A percentile compares a stretch with the other conserved stretches of the same genome.
These are phyloP conservation scores for Raffaelea arxii DNA, from an alignment of 2,329 filamentous ascomycete species.

Conservation along the genomic window DNA sequence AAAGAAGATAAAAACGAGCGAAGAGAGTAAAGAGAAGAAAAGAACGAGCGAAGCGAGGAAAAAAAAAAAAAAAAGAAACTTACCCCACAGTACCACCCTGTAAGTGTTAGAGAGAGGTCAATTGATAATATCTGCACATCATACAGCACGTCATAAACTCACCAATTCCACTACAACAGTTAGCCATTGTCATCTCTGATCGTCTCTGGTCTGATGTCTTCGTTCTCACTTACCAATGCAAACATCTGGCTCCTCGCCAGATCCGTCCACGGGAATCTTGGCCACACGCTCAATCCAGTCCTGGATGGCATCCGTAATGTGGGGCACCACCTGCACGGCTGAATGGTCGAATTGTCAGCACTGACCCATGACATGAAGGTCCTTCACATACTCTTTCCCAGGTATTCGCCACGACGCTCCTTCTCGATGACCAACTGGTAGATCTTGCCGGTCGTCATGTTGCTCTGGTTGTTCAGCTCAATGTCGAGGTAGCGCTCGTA, in stretches of 20 bases:
- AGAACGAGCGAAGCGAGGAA: too few relatives aligned
- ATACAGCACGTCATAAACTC: too few relatives aligned
- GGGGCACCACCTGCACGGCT: conserved; percentile 49
- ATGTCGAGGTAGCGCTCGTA: conserved; percentile 54
- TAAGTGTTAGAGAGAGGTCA: too few relatives aligned
- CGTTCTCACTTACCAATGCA: conserved; percentile 65
- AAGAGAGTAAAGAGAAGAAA: too few relatives aligned
- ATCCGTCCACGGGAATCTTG: conserved; percentile 76
- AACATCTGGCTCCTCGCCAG: conserved; percentile 73
- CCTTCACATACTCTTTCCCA: conserved; percentile 60
- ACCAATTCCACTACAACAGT: too few relatives aligned
- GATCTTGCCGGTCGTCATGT: conserved; percentile 96
- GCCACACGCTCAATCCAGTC: conserved; percentile 87
- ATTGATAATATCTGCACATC: too few relatives aligned
- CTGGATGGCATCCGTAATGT: conserved; percentile 84
- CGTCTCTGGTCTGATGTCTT: too few relatives aligned
- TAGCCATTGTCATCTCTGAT: not conserved
- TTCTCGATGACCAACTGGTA: conserved; percentile 79
- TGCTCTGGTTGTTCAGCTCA: conserved; percentile 62
- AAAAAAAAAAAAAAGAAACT: too few relatives aligned
- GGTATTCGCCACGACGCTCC: conserved; percentile 59
- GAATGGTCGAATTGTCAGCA: conserved; percentile 1
- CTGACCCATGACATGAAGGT: conserved; percentile 2
- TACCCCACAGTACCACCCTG: conserved; percentile 57
- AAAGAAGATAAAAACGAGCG: too few relatives aligned